Percentiles rank a stretch among this genome's conserved stretches.
Conservation (phyloP, 1,284 basidiomycete genomes). For the Anthracocystis walkeri region DNA sequence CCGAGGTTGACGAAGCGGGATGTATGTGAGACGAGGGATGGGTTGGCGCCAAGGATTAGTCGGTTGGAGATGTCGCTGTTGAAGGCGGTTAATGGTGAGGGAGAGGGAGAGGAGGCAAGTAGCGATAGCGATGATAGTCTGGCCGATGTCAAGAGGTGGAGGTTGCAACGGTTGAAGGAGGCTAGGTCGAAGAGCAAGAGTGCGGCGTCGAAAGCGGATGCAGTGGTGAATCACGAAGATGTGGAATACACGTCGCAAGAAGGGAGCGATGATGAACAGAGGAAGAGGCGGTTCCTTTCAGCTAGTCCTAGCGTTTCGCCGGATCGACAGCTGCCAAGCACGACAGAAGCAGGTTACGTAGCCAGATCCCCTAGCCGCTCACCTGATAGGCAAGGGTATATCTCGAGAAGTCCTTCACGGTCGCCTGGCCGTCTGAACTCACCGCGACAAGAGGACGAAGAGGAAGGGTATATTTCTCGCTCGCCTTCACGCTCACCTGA, state of each 20-base stretch:
- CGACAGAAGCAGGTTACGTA: slow-evolving; percentile 26
- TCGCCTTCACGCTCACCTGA: slow-evolving; percentile 46
- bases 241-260: slow-evolving; percentile 55
- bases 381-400: slow-evolving; percentile 10
- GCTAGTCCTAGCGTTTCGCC: slow-evolving; percentile 34
- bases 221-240: neutral
- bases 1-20: slow-evolving; percentile 87
- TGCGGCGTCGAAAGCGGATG: neutral
- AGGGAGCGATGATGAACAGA: slow-evolving; percentile 72
- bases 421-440: slow-evolving; percentile 16
- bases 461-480: slow-evolving; percentile 12
- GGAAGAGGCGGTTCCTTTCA: slow-evolving; percentile 20
- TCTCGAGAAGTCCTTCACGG: slow-evolving; percentile 21
- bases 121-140: slow-evolving; percentile 32
- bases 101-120: slow-evolving; percentile 1
- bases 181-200: slow-evolving; percentile 2
- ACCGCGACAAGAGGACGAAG: slow-evolving; percentile 8
- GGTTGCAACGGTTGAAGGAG: slow-evolving; percentile 23
- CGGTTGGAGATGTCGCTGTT: slow-evolving; percentile 83
- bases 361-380: slow-evolving; percentile 17
- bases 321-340: slow-evolving; percentile 27
- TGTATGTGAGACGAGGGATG: slow-evolving; percentile 90
- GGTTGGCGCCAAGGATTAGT: slow-evolving; percentile 76
- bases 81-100: slow-evolving; percentile 11
- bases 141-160: slow-evolving; percentile 34